Conservation (phyloP, 2,329 filamentous ascomycete species). For the Aspergillus persii region DNA sequence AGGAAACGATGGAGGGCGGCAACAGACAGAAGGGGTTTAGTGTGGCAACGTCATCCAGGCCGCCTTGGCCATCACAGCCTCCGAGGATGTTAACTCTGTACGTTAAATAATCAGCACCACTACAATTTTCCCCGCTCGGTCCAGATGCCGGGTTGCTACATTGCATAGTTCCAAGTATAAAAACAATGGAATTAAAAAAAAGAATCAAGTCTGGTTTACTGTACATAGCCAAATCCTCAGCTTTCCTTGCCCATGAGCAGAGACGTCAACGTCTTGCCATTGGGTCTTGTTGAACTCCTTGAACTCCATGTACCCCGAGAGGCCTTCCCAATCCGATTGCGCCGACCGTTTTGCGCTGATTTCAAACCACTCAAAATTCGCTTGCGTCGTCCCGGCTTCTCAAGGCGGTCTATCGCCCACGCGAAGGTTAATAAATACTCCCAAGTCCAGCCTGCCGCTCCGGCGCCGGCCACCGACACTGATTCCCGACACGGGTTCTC, state of each 20-base stretch:
- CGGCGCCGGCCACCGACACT: conserved; percentile 32
- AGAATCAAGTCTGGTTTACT: conserved; percentile 9
- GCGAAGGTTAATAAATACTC: conserved; percentile 47
- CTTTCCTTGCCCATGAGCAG: conserved; percentile 30
- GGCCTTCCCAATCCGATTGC: conserved; percentile 34
- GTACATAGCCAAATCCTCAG: conserved; percentile 25
- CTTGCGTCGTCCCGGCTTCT: conserved; percentile 35
- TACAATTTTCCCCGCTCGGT: too few relatives aligned
- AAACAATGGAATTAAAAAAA: too few relatives aligned
- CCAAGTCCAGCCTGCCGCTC: conserved; percentile 37
- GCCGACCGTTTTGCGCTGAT: conserved; percentile 32
- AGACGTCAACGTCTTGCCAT: conserved; percentile 30
- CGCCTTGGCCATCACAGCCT: neutral
- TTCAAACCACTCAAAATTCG: conserved; percentile 26
- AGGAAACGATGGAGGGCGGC: conserved; percentile 3
- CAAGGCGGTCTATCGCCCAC: conserved; percentile 46
- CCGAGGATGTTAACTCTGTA: too few relatives aligned
- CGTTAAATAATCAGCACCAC: too few relatives aligned
- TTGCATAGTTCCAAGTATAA: too few relatives aligned
- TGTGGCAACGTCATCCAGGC: conserved; percentile 23
- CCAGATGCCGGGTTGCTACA: too few relatives aligned
- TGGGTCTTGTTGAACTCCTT: conserved; percentile 32
- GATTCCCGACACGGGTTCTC: conserved; percentile 37
- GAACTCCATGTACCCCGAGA: conserved; percentile 40
- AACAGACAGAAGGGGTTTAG: conserved; percentile 8